Evolutionary conservation across 352 stramenopile species (phyloP).

Genomic region (Globisporangium cederbergense): DNA sequence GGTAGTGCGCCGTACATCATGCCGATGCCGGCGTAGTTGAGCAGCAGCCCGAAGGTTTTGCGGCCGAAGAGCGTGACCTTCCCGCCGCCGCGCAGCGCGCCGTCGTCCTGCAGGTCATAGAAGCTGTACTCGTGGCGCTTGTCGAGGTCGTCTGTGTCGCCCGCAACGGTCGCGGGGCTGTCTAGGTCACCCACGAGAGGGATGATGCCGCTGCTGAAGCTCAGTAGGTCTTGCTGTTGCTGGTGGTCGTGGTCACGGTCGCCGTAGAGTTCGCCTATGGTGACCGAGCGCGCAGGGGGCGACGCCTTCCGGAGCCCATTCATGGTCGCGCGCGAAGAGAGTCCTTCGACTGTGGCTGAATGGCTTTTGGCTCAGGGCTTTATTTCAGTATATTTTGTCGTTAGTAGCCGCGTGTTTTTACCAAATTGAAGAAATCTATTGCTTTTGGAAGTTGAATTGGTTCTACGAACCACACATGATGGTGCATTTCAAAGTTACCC

Average conservation of each 20-base stretch:
- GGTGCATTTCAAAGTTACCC: too few species aligned
- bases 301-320: neutral
- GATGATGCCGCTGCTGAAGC: neutral
- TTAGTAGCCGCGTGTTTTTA: too few species aligned
- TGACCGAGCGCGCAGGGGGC: slow-evolving; percentile 1
- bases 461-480: too few species aligned
- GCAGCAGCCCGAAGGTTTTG: slow-evolving; percentile 45
- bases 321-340: neutral
- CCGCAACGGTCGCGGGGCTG: slow-evolving; percentile 3
- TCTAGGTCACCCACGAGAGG: neutral
- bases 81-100: slow-evolving; percentile 58
- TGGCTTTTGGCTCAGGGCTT: neutral
- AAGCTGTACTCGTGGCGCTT: slow-evolving; percentile 36
- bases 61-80: slow-evolving; percentile 42
- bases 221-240: neutral
- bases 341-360: too few species aligned
- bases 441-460: too few species aligned
- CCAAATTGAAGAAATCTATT: too few species aligned
- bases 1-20: slow-evolving; percentile 68
- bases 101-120: slow-evolving; percentile 64
- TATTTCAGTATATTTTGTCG: neutral
- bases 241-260: neutral
- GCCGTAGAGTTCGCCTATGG: slow-evolving; percentile 1
- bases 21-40: slow-evolving; percentile 71
- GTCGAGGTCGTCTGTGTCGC: slow-evolving; percentile 8